Evolutionary conservation across 345 rosid species (phyloP), one percentile per base, ranked within the genome.

Genomic region (Eucalyptus pumila): DNA sequence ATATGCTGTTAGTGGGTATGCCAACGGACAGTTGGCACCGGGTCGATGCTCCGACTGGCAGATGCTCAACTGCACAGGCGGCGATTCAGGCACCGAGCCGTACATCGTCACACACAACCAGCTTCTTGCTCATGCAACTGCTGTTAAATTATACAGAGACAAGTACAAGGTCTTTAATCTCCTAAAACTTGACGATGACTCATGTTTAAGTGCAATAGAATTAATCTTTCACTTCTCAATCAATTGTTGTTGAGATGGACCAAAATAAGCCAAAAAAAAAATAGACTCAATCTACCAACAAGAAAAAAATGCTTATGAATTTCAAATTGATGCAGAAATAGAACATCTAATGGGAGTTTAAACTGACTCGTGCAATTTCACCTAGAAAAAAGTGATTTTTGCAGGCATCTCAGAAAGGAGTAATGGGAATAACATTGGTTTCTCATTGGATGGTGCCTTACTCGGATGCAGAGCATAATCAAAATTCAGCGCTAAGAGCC

Each of bases 81-180:
- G 97, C 3, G 86, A 95, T 87, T 94, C 96, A 1, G 88, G 87
- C 11, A 92, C 90, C 0, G 95, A 95, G 88, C 96, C 97, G 0
- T 95, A 93, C 47, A 7, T 93, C 24, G 95, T 92, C 2, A 58
- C 87, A 0, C 96, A 95, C 87, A 56, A 95, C 86, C 87, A 58
- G 80, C 89, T 94, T 85, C 96, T 95, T 87, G 95, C 97, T 85
- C 96, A 94, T 89, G 95, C 92, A 4, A 86, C 90, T 2, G 94
- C 92, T 2, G 95, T 91, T 8, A 50, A 87, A 32, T n/a, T 93
- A 27, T 95, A 95, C 49, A 91, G 58, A 45, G 80, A 87, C 5
- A 93, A 92, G 80, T 93, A 92, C 9, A 91, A 93, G 92, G 96
- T 94, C 23, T 24, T 2, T 23, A 17, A 27, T 86, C 32, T 23